Evolutionary conservation across 805 yeast genomes (phyloP).

Genomic region (Yamadazyma olivae): DNA sequence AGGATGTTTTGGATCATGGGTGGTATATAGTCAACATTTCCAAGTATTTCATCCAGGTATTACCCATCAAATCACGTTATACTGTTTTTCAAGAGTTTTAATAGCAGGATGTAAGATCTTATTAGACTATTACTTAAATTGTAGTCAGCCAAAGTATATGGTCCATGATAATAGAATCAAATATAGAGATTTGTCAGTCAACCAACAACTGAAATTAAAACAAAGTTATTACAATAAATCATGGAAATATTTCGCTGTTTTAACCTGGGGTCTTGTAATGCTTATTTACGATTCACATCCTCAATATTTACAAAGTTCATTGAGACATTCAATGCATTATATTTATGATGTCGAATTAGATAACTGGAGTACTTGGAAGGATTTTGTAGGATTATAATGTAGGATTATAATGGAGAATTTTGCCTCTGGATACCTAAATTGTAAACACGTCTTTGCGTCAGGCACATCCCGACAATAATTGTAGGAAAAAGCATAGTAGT

Average conservation of each 20-base stretch:
- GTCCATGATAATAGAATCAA: slow-evolving; percentile 3
- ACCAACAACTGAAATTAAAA: slow-evolving; percentile 33
- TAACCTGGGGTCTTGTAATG: slow-evolving; percentile 76
- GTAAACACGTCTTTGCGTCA: neutral
- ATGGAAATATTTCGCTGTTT: slow-evolving; percentile 62
- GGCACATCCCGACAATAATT: too few species aligned
- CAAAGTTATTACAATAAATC: slow-evolving; percentile 25
- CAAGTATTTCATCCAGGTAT: slow-evolving; percentile 45
- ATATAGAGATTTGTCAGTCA: slow-evolving; percentile 23
- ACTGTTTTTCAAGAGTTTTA: slow-evolving; percentile 66
- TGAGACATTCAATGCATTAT: slow-evolving; percentile 68
- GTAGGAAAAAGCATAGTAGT: too few species aligned
- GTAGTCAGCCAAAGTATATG: slow-evolving; percentile 27
- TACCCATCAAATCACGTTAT: slow-evolving; percentile 71
- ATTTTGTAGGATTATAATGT: slow-evolving; percentile 33
- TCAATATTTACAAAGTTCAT: slow-evolving; percentile 56
- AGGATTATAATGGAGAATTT: too few species aligned
- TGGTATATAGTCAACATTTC: slow-evolving; percentile 44
- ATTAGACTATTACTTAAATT: slow-evolving; percentile 35
- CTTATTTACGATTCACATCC: slow-evolving; percentile 63
- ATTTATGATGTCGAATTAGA: slow-evolving; percentile 60
- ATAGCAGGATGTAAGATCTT: slow-evolving; percentile 58
- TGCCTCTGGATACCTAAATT: neutral
- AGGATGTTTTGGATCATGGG: slow-evolving; percentile 41
- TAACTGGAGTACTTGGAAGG: slow-evolving; percentile 46